Evolutionary conservation across 2,329 filamentous ascomycete species (phyloP).

Genomic region (Elsinoe ampelina): DNA sequence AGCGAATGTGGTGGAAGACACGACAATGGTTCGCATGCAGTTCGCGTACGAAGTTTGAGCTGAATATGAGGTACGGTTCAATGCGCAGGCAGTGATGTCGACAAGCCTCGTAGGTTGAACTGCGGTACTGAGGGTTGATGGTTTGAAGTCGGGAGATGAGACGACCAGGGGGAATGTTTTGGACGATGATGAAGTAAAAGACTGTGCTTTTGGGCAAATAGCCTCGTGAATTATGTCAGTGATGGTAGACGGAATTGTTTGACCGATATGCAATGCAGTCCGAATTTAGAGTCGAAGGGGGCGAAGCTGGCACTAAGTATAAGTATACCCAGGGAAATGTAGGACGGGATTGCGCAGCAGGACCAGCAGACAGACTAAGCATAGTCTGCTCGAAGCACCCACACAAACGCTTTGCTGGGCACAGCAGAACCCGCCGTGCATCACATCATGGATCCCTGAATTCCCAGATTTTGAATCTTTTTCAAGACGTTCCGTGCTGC

Average conservation of each 20-base stretch:
- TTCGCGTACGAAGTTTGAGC: neutral
- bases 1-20: neutral
- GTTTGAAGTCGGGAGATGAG: neutral
- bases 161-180: neutral
- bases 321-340: slow-evolving; percentile 11
- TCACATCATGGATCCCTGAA: slow-evolving; percentile 11
- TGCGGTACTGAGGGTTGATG: neutral
- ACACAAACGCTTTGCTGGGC: slow-evolving; percentile 1
- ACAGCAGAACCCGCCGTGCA: slow-evolving; percentile 4
- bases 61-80: neutral
- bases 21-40: slow-evolving; percentile 4
- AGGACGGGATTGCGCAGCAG: slow-evolving; percentile 10
- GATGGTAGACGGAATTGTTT: neutral
- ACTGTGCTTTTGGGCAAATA: neutral
- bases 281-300: slow-evolving; percentile 12
- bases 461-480: slow-evolving; percentile 4
- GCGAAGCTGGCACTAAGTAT: slow-evolving; percentile 14
- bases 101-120: neutral
- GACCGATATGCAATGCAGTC: slow-evolving; percentile 9
- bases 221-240: neutral
- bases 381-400: slow-evolving; percentile 4
- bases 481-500: neutral
- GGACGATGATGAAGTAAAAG: neutral
- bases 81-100: slow-evolving; percentile 1
- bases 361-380: slow-evolving; percentile 10